These are phyloP conservation scores for Sugiyamaella marilandica DNA, from an alignment of 805 yeast genomes.

Conservation along the genomic window DNA sequence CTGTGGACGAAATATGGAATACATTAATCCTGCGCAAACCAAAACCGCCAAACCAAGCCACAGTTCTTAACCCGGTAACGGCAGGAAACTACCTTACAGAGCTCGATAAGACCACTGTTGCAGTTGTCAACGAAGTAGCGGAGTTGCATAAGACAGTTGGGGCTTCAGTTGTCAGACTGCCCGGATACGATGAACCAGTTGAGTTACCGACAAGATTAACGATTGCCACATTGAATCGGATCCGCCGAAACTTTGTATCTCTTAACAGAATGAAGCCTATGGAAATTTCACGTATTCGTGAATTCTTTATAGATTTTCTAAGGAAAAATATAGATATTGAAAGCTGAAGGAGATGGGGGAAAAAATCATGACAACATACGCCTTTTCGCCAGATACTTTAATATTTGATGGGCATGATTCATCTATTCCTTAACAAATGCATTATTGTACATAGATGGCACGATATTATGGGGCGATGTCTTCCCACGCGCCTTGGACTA, in stretches of 20 bases:
- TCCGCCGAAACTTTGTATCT: constrained; percentile 76
- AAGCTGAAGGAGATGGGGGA: not conserved
- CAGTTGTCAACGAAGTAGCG: constrained; percentile 56
- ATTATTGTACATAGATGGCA: too few relatives aligned
- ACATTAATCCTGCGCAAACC: constrained; percentile 45
- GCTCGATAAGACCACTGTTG: constrained; percentile 65
- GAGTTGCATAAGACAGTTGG: constrained; percentile 54
- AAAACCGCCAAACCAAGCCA: constrained; percentile 79
- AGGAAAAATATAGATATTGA: constrained; percentile 43
- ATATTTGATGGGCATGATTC: too few relatives aligned
- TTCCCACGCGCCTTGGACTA: not conserved
- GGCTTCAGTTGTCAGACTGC: constrained; percentile 32
- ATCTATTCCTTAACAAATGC: not conserved
- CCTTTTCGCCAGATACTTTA: too few relatives aligned
- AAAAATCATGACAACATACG: too few relatives aligned
- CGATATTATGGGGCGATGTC: too few relatives aligned
- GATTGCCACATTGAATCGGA: constrained; percentile 74
- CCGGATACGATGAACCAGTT: constrained; percentile 42
- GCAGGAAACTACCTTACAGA: constrained; percentile 72
- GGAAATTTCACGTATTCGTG: constrained; percentile 61
- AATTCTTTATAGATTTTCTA: constrained; percentile 74
- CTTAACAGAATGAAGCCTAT: constrained; percentile 75
- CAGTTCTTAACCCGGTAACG: constrained; percentile 73
- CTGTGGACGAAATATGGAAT: constrained; percentile 57
- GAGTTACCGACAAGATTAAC: constrained; percentile 63